phyloP scores from a whole-genome alignment of 2,329 filamentous ascomycete genomes.

The Fusarium pseudonygamai region DNA sequence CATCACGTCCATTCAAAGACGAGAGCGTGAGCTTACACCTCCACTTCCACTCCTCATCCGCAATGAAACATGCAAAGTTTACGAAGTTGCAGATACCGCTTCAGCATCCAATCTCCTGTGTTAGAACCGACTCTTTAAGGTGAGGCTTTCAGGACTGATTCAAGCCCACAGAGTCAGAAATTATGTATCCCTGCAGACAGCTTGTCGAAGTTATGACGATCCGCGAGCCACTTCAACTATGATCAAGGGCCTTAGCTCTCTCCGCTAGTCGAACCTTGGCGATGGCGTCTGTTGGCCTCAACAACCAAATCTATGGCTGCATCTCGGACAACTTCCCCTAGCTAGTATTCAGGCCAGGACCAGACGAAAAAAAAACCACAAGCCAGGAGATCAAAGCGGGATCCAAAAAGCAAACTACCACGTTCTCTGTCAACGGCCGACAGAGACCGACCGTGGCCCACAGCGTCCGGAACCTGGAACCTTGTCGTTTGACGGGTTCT shows the following conservation, averaged over 20 bases:
- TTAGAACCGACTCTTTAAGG: background rate
- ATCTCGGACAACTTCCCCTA: slow-evolving; percentile 39
- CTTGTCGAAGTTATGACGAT: slow-evolving; percentile 33
- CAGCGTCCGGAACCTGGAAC: slow-evolving; percentile 22
- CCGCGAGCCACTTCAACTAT: slow-evolving; percentile 35
- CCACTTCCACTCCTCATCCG: background rate
- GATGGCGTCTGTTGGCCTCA: slow-evolving; percentile 33
- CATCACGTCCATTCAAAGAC: background rate
- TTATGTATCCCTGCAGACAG: slow-evolving; percentile 19
- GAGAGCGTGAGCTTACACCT: background rate
- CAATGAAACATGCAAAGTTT: background rate
- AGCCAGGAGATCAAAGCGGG: slow-evolving; percentile 27
- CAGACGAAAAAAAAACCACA: slow-evolving; percentile 1
- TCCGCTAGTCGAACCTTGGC: slow-evolving; percentile 27
- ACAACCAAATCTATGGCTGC: slow-evolving; percentile 33
- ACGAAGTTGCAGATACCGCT: background rate
- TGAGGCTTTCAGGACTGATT: slow-evolving; percentile 9
- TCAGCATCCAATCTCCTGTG: background rate
- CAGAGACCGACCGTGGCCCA: slow-evolving; percentile 34
- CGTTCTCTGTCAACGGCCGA: slow-evolving; percentile 32
- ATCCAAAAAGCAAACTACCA: slow-evolving; percentile 17
- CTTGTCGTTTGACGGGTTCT: slow-evolving; percentile 6
- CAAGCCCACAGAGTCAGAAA: slow-evolving; percentile 24
- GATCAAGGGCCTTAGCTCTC: slow-evolving; percentile 32
- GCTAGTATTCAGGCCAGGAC: slow-evolving; percentile 9